These are phyloP conservation scores for Reutealis trisperma DNA, from an alignment of 345 rosid species.

Conservation along the genomic window DNA sequence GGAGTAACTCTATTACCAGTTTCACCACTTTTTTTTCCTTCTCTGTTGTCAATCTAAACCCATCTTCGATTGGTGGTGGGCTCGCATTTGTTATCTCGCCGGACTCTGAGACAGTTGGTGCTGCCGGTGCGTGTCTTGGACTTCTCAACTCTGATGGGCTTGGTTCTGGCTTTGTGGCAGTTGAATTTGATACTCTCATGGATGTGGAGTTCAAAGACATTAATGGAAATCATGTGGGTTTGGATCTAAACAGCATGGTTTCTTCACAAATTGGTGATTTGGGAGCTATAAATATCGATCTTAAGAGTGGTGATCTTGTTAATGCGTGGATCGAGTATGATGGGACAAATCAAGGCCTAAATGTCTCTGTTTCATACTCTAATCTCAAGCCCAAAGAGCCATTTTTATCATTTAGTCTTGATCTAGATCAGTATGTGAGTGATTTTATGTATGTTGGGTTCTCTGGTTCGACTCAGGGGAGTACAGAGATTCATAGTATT, in stretches of 20 bases:
- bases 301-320: slow-evolving; percentile 84
- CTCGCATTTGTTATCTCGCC: slow-evolving; percentile 84
- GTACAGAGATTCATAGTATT: slow-evolving; percentile 90
- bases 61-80: slow-evolving; percentile 92
- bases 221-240: slow-evolving; percentile 93
- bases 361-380: slow-evolving; percentile 74
- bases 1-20: slow-evolving; percentile 51
- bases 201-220: slow-evolving; percentile 81
- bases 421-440: slow-evolving; percentile 72
- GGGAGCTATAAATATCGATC: slow-evolving; percentile 64
- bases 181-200: slow-evolving; percentile 94
- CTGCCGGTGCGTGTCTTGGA: slow-evolving; percentile 76
- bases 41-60: slow-evolving; percentile 70
- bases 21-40: slow-evolving; percentile 90
- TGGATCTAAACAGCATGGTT: slow-evolving; percentile 83
- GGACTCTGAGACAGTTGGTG: slow-evolving; percentile 65
- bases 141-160: slow-evolving; percentile 43
- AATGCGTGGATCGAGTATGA: slow-evolving; percentile 91
- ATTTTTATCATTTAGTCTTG: slow-evolving; percentile 53
- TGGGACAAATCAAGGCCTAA: slow-evolving; percentile 44
- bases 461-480: slow-evolving; percentile 97
- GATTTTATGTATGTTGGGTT: slow-evolving; percentile 97
- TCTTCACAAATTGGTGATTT: slow-evolving; percentile 70
- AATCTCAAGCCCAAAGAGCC: slow-evolving; percentile 81
- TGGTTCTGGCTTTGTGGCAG: slow-evolving; percentile 69